Evolutionary conservation across 2,329 filamentous ascomycete species (phyloP), one percentile per base, ranked within the genome.

Genomic region (Aspergillus flavus): DNA sequence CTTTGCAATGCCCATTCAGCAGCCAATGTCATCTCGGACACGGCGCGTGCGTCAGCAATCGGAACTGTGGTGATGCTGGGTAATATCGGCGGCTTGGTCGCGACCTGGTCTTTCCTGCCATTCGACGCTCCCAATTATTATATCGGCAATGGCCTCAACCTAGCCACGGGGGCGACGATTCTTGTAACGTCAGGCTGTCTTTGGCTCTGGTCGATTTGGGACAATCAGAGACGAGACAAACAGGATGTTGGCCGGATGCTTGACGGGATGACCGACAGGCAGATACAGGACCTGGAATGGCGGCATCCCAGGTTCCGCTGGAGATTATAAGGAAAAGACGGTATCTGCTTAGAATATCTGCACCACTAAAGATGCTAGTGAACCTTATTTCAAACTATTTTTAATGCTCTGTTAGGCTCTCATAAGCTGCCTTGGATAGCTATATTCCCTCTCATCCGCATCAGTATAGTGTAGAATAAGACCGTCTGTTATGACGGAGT

Each of bases 1-100:
- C 82, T 92, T 14, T 86, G 84, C 68, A 91, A 90, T 66, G 89
- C 89, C 0, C 85, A 91, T 61, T 87, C 85, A 0, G 86, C 88
- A 0, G 89, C 89, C 7, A 92, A 92, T 67, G 89, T 92, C 0
- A 84, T 91, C 9, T 88, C 87, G 4, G 90, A 92, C 68, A 91
- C 90, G 0, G 87, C 90, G 0, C 84, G 89, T 16, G 87, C 86
- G 11, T 84, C 87, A 0, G 88, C 88, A 4, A 90, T 92, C 52
- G 89, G 86, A 12, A 85, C 84, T 0, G 87, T 87, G 59, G 87
- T 92, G 71, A 91, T 92, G 89, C 79, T 91, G 28, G 90, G 89
- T 32, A 92, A 91, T 60, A 73, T 92, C n/a, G 90, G 90, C 2
- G 90, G 89, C 0, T 74, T 92, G 39, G 83, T 90, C 62, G 84